Conservation (phyloP, 208 protist species). For the Vickermania spadyakhi region DNA sequence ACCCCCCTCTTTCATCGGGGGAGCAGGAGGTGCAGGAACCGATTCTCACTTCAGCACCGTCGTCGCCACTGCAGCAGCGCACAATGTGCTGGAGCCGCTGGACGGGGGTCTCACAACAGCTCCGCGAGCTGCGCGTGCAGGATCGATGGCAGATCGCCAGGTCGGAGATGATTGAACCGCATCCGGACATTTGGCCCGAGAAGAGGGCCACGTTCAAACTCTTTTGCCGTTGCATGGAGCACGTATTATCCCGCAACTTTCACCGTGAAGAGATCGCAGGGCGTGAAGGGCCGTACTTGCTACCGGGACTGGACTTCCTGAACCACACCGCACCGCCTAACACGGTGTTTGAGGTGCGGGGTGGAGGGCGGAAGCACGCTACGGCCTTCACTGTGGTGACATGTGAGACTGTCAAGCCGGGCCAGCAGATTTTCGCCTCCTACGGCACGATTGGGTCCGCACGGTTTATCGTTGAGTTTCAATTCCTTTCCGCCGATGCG, state of each 20-base stretch:
- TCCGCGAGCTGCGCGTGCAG: slow-evolving; percentile 33
- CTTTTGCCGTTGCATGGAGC: slow-evolving; percentile 63
- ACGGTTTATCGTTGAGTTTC: slow-evolving; percentile 74
- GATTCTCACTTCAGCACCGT: neutral
- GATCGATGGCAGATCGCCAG: slow-evolving; percentile 45
- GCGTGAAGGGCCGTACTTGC: slow-evolving; percentile 72
- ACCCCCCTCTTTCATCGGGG: neutral
- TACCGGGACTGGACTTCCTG: slow-evolving; percentile 76
- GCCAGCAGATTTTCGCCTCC: slow-evolving; percentile 70
- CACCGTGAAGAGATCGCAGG: slow-evolving; percentile 68
- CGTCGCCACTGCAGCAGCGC: too few relatives aligned
- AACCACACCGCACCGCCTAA: slow-evolving; percentile 69
- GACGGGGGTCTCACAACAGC: slow-evolving; percentile 55
- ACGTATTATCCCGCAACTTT: slow-evolving; percentile 81
- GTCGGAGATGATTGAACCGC: slow-evolving; percentile 20
- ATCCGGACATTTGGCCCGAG: slow-evolving; percentile 51
- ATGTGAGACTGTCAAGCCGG: slow-evolving; percentile 29
- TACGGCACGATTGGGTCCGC: slow-evolving; percentile 73
- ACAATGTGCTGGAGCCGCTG: slow-evolving; percentile 1
- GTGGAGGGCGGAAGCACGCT: slow-evolving; percentile 66
- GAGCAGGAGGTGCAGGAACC: neutral
- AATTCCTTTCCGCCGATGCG: slow-evolving; percentile 57
- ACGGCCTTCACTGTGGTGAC: slow-evolving; percentile 63
- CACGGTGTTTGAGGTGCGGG: slow-evolving; percentile 55
- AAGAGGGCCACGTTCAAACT: slow-evolving; percentile 27